phyloP scores from a whole-genome alignment of 768 basidiomycete species.

The Pleurotus tuoliensis region DNA sequence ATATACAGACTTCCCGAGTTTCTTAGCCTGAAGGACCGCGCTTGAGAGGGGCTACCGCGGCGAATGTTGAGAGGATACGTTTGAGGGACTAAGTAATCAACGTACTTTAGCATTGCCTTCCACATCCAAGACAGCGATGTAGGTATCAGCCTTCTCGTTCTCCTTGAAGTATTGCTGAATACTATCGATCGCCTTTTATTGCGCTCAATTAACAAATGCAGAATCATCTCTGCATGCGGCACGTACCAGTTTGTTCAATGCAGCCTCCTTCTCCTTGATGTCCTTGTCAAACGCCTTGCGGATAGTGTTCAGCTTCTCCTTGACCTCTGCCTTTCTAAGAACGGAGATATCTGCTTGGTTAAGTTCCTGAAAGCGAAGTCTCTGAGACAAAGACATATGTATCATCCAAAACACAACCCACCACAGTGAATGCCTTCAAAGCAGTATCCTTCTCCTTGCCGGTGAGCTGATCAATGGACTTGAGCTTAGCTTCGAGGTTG shows the following conservation, averaged over 20 bases:
- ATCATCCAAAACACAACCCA: slow-evolving; percentile 30
- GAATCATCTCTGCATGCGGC: background rate
- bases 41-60: slow-evolving; percentile 62
- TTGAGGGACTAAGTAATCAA: background rate
- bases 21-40: slow-evolving; percentile 74
- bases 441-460: slow-evolving; percentile 86
- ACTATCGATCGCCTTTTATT: slow-evolving; percentile 60
- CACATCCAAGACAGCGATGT: slow-evolving; percentile 68
- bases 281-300: slow-evolving; percentile 85
- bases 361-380: slow-evolving; percentile 58
- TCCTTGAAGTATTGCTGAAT: slow-evolving; percentile 74
- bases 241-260: slow-evolving; percentile 72
- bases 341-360: slow-evolving; percentile 88
- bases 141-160: slow-evolving; percentile 65
- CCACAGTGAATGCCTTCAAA: slow-evolving; percentile 76
- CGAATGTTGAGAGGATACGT: background rate
- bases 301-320: slow-evolving; percentile 63
- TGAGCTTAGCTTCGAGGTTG: slow-evolving; percentile 58
- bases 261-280: slow-evolving; percentile 75
- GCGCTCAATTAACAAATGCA: background rate
- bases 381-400: no score
- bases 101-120: slow-evolving; percentile 83
- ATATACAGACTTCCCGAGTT: slow-evolving; percentile 80
- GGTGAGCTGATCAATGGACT: slow-evolving; percentile 50
- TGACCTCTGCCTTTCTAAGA: slow-evolving; percentile 74